phyloP scores from a whole-genome alignment of 2,329 filamentous ascomycete genomes.

The Fusarium pininemorale region DNA sequence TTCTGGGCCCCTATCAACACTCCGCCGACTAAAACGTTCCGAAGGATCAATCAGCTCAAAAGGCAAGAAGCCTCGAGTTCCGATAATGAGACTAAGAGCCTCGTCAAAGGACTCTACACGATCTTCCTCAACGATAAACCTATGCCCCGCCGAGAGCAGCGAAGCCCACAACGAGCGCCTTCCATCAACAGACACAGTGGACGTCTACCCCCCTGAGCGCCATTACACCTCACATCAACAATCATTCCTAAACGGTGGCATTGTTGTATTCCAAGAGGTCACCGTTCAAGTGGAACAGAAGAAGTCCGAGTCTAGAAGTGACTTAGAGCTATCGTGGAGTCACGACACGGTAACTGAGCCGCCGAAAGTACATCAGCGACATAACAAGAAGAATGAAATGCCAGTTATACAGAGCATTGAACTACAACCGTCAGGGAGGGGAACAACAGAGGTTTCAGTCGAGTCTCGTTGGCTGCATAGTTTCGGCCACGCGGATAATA shows the following conservation, averaged over 20 bases:
- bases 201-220: background rate
- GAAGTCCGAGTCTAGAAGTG: background rate
- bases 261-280: slow-evolving; percentile 18
- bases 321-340: background rate
- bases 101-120: background rate
- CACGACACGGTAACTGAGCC: slow-evolving; percentile 4
- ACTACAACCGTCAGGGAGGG: slow-evolving; percentile 5
- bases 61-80: background rate
- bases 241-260: slow-evolving; percentile 2
- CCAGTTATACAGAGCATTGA: background rate
- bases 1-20: slow-evolving; percentile 3
- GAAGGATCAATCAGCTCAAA: background rate
- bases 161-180: background rate
- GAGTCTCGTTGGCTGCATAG: slow-evolving; percentile 2
- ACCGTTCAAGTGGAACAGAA: slow-evolving; percentile 9
- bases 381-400: background rate
- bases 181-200: background rate
- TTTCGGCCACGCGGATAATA: background rate
- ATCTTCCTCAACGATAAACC: slow-evolving; percentile 8
- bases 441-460: slow-evolving; percentile 15
- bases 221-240: background rate
- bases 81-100: background rate
- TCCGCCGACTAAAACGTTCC: background rate
- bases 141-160: background rate
- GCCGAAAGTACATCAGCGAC: background rate